A percentile compares a stretch with the other conserved stretches of the same genome.
These are phyloP conservation scores for Lepidium sativum DNA, from an alignment of 345 rosid species.

Conservation along the genomic window DNA sequence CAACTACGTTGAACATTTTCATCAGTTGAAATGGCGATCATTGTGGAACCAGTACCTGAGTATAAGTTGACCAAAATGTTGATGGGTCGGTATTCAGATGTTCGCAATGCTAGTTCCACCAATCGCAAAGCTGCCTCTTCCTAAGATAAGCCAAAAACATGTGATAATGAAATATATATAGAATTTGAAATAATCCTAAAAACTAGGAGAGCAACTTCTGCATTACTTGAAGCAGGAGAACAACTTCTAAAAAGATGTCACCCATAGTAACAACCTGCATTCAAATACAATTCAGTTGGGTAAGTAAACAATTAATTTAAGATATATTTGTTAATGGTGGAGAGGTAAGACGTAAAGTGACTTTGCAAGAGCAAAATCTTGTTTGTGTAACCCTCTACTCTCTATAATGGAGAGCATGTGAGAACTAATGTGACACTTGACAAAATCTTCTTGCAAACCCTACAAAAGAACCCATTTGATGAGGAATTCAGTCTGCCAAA, in stretches of 20 bases:
- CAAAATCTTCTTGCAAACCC: constrained; percentile 84
- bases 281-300: background rate
- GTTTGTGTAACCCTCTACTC: constrained; percentile 13
- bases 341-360: background rate
- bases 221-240: constrained; percentile 78
- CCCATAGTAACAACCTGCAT: constrained; percentile 87
- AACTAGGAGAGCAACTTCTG: background rate
- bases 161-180: too few relatives aligned
- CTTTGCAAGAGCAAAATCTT: constrained; percentile 39
- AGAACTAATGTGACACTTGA: constrained; percentile 62
- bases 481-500: background rate
- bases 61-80: constrained; percentile 69
- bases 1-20: background rate
- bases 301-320: background rate
- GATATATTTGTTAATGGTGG: background rate
- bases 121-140: constrained; percentile 77
- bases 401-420: constrained; percentile 50
- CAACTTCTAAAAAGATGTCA: constrained; percentile 78
- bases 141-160: constrained; percentile 32
- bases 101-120: constrained; percentile 48
- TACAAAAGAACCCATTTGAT: constrained; percentile 8
- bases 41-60: constrained; percentile 44
- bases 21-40: background rate
- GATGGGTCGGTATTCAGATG: constrained; percentile 72
- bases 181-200: background rate